phyloP scores from a whole-genome alignment of 2,329 filamentous ascomycete genomes.

The Fusarium zealandicum region DNA sequence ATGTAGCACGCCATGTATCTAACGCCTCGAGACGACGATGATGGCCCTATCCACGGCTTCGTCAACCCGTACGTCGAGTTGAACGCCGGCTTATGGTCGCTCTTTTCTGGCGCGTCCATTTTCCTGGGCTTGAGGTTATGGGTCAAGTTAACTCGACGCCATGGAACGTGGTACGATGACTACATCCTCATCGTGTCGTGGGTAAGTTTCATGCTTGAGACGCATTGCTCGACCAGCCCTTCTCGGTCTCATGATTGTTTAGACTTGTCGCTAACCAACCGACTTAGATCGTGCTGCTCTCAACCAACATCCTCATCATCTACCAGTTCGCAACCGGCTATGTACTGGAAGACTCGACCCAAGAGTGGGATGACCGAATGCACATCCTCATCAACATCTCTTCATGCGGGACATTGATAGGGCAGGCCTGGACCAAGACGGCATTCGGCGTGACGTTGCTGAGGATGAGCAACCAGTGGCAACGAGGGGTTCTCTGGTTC shows the following conservation, averaged over 20 bases:
- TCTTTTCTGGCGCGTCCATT: slow-evolving; percentile 43
- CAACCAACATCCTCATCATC: slow-evolving; percentile 55
- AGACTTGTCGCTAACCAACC: slow-evolving; percentile 2
- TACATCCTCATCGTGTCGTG: slow-evolving; percentile 48
- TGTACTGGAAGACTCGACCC: slow-evolving; percentile 46
- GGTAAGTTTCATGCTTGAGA: slow-evolving; percentile 38
- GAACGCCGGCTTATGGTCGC: slow-evolving; percentile 46
- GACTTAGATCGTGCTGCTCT: slow-evolving; percentile 50
- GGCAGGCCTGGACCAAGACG: slow-evolving; percentile 48
- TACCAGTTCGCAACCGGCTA: slow-evolving; percentile 58
- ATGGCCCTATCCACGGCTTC: slow-evolving; percentile 35
- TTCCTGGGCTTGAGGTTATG: slow-evolving; percentile 46
- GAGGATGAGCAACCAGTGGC: slow-evolving; percentile 54
- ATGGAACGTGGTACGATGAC: slow-evolving; percentile 51
- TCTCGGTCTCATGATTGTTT: too few relatives aligned
- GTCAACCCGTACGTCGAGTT: slow-evolving; percentile 43
- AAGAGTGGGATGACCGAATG: slow-evolving; percentile 60
- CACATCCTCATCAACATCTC: slow-evolving; percentile 58
- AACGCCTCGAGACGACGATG: slow-evolving; percentile 35
- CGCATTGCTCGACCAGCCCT: not conserved
- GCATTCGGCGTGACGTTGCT: slow-evolving; percentile 49
- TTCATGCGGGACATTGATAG: slow-evolving; percentile 48
- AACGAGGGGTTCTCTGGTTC: slow-evolving; percentile 55
- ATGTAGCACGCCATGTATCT: slow-evolving; percentile 34
- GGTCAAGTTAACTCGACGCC: slow-evolving; percentile 46